Evolutionary conservation across 179 eudicot genomes (phyloP).

Genomic region (Beta macrorhiza): DNA sequence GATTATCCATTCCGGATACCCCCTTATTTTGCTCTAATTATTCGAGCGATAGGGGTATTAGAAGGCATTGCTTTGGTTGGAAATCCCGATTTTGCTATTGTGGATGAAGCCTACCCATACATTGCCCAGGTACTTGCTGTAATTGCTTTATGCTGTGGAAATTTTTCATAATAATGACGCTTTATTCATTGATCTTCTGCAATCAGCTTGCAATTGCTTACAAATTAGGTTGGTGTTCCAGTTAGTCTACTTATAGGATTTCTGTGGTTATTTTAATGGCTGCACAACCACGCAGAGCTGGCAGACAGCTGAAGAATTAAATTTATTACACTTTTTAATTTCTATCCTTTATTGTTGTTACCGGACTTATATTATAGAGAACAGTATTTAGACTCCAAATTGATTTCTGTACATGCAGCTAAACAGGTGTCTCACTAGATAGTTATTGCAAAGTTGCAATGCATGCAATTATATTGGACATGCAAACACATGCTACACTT

Average conservation of each 20-base stretch:
- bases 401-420: neutral
- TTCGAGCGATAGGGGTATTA: slow-evolving; percentile 96
- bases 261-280: neutral
- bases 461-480: no score
- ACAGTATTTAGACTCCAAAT: neutral
- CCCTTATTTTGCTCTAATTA: slow-evolving; percentile 96
- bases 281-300: neutral
- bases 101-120: slow-evolving; percentile 99
- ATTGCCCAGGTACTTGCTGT: slow-evolving; percentile 78
- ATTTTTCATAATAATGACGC: neutral
- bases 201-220: neutral
- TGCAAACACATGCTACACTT: no score
- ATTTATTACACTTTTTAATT: neutral
- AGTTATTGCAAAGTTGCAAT: no score
- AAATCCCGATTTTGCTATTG: slow-evolving; percentile 92
- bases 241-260: neutral
- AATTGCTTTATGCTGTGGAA: neutral
- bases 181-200: neutral
- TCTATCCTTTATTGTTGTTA: neutral
- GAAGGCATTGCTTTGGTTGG: slow-evolving; percentile 99
- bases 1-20: slow-evolving; percentile 98
- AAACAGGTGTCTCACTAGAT: neutral
- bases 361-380: neutral
- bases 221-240: neutral
- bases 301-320: neutral